Conservation (phyloP, 805 yeast species). For the Ogataea thermomethanolica region DNA sequence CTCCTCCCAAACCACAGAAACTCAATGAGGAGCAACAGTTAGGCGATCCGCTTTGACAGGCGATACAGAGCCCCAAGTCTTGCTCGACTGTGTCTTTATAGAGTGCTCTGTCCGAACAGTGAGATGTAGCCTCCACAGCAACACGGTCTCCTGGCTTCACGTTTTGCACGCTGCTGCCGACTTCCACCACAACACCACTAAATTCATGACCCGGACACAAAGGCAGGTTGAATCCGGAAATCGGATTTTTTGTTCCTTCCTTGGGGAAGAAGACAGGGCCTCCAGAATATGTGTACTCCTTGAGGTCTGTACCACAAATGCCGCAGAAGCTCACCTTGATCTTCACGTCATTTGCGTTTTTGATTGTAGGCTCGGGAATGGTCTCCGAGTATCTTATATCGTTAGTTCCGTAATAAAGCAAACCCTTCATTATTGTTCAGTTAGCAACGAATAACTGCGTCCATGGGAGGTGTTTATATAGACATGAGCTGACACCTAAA, state of each 20-base stretch:
- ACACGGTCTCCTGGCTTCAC: slow-evolving; percentile 48
- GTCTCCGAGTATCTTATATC: slow-evolving; percentile 21
- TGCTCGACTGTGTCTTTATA: slow-evolving; percentile 17
- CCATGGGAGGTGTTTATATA: slow-evolving; percentile 16
- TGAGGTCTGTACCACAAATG: slow-evolving; percentile 57
- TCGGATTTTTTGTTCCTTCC: slow-evolving; percentile 32
- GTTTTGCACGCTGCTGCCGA: slow-evolving; percentile 41
- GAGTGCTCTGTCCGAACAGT: slow-evolving; percentile 42
- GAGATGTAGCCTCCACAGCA: slow-evolving; percentile 44
- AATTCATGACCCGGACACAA: slow-evolving; percentile 48
- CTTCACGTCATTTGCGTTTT: slow-evolving; percentile 37
- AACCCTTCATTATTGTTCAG: slow-evolving; percentile 19
- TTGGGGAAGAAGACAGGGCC: slow-evolving; percentile 54
- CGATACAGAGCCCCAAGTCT: slow-evolving; percentile 35
- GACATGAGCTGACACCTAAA: neutral
- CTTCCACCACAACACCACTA: slow-evolving; percentile 41
- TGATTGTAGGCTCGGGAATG: slow-evolving; percentile 35
- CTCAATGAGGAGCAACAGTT: slow-evolving; percentile 47
- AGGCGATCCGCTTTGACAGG: slow-evolving; percentile 47
- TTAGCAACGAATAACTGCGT: neutral
- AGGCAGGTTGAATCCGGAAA: slow-evolving; percentile 40
- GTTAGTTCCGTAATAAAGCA: slow-evolving; percentile 21
- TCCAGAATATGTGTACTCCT: slow-evolving; percentile 32
- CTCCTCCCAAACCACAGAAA: slow-evolving; percentile 48
- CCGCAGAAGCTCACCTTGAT: slow-evolving; percentile 49